These are phyloP conservation scores for Leccinum boreale DNA, from an alignment of 768 basidiomycete species.

Conservation along the genomic window DNA sequence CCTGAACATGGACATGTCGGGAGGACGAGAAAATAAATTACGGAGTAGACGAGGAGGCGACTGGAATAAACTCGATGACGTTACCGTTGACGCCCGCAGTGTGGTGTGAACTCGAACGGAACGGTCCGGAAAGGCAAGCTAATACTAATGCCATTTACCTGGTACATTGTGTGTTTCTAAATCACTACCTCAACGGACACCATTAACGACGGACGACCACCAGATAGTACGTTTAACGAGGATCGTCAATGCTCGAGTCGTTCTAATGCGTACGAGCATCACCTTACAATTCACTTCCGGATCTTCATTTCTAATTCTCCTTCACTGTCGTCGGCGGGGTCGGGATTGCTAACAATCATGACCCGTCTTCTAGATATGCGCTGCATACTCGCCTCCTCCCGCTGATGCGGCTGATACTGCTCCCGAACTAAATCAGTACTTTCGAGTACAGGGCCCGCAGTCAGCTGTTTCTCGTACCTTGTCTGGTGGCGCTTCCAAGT, in stretches of 20 bases:
- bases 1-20: conserved; percentile 27
- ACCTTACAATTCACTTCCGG: conserved; percentile 9
- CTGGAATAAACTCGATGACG: conserved; percentile 25
- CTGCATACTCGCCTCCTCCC: conserved; percentile 15
- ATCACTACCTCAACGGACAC: background rate
- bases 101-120: conserved; percentile 29
- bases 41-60: conserved; percentile 2
- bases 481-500: conserved; percentile 12
- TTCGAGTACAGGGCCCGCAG: background rate
- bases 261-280: background rate
- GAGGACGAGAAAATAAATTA: conserved; percentile 11
- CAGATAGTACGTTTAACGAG: background rate
- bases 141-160: too few relatives aligned
- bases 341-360: conserved; percentile 30
- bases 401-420: conserved; percentile 10
- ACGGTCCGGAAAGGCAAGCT: conserved; percentile 20
- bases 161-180: background rate
- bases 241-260: background rate
- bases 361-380: conserved; percentile 24
- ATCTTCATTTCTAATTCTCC: conserved; percentile 17
- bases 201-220: background rate
- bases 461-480: conserved; percentile 14
- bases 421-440: conserved; percentile 6
- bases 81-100: conserved; percentile 10
- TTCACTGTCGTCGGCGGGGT: conserved; percentile 29